Conservation (phyloP, 1,284 basidiomycete genomes). For the Microbotryum lychnidis-dioicae region DNA sequence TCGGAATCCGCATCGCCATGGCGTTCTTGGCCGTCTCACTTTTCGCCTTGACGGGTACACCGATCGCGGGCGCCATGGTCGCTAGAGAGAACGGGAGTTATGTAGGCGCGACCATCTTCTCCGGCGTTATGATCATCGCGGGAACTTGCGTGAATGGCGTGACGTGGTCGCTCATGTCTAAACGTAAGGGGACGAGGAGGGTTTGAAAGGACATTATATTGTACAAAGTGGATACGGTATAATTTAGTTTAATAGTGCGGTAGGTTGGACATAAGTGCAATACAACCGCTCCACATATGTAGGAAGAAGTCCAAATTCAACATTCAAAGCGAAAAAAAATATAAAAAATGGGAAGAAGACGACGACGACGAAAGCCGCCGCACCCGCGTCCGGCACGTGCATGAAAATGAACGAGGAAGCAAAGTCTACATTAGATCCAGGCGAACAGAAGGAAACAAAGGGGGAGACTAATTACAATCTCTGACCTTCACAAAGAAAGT, state of each 20-base stretch:
- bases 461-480: not conserved
- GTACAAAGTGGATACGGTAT: too few species aligned
- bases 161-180: slow-evolving; percentile 18
- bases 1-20: slow-evolving; percentile 30
- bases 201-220: slow-evolving; percentile 9
- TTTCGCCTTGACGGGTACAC: slow-evolving; percentile 38
- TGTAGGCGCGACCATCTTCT: slow-evolving; percentile 31
- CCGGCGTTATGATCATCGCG: slow-evolving; percentile 30
- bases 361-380: not conserved
- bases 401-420: not conserved
- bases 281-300: not conserved
- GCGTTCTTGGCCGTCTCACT: slow-evolving; percentile 34
- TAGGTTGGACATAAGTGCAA: not conserved
- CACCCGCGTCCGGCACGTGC: not conserved
- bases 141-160: slow-evolving; percentile 25
- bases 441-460: not conserved
- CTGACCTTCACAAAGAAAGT: not conserved
- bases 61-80: slow-evolving; percentile 40
- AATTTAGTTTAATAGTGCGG: too few species aligned
- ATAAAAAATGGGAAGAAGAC: too few species aligned
- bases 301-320: not conserved
- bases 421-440: not conserved
- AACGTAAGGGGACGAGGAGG: slow-evolving; percentile 34
- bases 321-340: too few species aligned
- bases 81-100: slow-evolving; percentile 31